Evolutionary conservation across 1,284 basidiomycete genomes (phyloP).

Genomic region (Ustilago nuda): DNA sequence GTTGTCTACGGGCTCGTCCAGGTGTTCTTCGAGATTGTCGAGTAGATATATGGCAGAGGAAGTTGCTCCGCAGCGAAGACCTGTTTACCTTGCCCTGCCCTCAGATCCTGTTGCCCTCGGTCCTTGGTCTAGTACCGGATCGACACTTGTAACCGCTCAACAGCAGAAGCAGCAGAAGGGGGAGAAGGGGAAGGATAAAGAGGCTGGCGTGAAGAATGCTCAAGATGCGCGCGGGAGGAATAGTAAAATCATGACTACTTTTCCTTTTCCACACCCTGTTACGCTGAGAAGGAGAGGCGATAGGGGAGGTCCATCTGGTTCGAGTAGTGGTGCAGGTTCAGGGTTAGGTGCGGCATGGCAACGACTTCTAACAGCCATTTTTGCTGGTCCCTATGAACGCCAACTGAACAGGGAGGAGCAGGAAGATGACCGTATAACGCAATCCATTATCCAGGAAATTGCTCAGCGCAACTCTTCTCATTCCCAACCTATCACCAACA

Average conservation of each 20-base stretch:
- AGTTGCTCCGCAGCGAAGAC: constrained; percentile 34
- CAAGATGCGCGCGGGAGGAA: constrained; percentile 19
- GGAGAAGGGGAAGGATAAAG: constrained; percentile 4
- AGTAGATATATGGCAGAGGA: constrained; percentile 39
- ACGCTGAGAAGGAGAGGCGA: constrained; percentile 15
- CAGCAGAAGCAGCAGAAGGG: neutral
- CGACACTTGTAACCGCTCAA: neutral
- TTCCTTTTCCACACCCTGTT: constrained; percentile 51
- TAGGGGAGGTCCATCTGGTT: neutral
- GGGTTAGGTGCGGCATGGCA: constrained; percentile 31
- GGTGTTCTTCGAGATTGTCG: constrained; percentile 15
- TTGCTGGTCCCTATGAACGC: constrained; percentile 47
- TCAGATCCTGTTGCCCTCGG: constrained; percentile 28
- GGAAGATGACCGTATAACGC: constrained; percentile 37
- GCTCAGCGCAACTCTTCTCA: constrained; percentile 15
- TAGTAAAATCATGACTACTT: constrained; percentile 53
- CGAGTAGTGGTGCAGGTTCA: neutral
- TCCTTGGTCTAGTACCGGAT: constrained; percentile 22
- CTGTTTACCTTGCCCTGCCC: constrained; percentile 28
- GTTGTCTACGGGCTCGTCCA: constrained; percentile 13
- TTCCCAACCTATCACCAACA: neutral
- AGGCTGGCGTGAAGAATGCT: neutral
- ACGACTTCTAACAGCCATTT: constrained; percentile 25
- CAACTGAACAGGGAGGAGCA: constrained; percentile 32
- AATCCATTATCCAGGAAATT: constrained; percentile 32